Evolutionary conservation across 805 yeast genomes (phyloP).

Genomic region (Candida orba): DNA sequence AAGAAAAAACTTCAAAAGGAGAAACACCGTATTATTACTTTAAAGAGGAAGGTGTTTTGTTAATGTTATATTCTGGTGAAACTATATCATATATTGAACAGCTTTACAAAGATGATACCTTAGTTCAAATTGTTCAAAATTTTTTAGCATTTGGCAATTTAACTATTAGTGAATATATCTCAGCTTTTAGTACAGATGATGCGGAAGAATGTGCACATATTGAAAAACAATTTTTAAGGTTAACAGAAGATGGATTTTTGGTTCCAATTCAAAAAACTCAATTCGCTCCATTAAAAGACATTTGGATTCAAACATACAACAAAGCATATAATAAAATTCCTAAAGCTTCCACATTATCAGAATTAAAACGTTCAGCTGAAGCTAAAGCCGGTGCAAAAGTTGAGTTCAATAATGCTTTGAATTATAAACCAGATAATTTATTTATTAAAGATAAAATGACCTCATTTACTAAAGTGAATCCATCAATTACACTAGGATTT

Average conservation of each 20-base stretch:
- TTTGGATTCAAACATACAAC: slow-evolving; percentile 35
- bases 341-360: slow-evolving; percentile 36
- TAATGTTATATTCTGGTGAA: slow-evolving; percentile 71
- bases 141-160: slow-evolving; percentile 65
- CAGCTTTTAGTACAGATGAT: slow-evolving; percentile 22
- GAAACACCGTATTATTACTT: slow-evolving; percentile 44
- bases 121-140: slow-evolving; percentile 60
- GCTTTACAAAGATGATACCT: slow-evolving; percentile 32
- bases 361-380: slow-evolving; percentile 48
- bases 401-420: slow-evolving; percentile 31
- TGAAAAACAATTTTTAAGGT: slow-evolving; percentile 33
- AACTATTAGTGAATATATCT: slow-evolving; percentile 43
- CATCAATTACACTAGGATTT: slow-evolving; percentile 46
- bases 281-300: slow-evolving; percentile 30
- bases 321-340: slow-evolving; percentile 33
- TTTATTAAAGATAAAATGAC: slow-evolving; percentile 28
- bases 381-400: slow-evolving; percentile 46
- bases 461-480: slow-evolving; percentile 37
- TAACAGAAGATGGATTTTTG: slow-evolving; percentile 45
- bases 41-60: slow-evolving; percentile 55
- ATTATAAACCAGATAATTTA: slow-evolving; percentile 24
- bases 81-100: slow-evolving; percentile 48
- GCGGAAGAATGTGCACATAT: slow-evolving; percentile 23
- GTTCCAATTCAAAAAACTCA: slow-evolving; percentile 36
- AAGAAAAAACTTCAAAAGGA: slow-evolving; percentile 29